Evolutionary conservation across 371 early-diverging fungal genomes (phyloP).

Genomic region (Cokeromyces recurvatus): DNA sequence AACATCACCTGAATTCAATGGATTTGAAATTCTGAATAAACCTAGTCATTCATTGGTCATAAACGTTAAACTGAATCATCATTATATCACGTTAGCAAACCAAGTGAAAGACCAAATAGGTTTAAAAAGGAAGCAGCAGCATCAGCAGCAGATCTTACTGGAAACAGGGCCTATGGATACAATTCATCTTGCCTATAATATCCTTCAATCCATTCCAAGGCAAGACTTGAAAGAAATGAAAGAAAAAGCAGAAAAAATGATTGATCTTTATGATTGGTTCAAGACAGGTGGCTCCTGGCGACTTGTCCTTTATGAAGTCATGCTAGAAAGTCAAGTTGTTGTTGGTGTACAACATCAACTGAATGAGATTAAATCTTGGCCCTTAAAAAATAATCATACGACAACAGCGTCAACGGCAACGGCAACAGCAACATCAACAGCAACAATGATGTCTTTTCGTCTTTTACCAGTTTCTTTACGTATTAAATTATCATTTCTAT

Average conservation of each 20-base stretch:
- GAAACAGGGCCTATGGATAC: conserved; percentile 21
- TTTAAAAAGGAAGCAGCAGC: too few relatives aligned
- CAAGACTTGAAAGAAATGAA: conserved; percentile 18
- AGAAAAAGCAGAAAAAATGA: conserved; percentile 19
- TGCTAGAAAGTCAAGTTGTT: conserved; percentile 27
- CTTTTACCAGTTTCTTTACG: conserved; percentile 23
- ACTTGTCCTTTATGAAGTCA: conserved; percentile 25
- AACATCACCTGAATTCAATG: conserved; percentile 19
- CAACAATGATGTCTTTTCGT: too few relatives aligned
- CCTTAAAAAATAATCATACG: conserved; percentile 7
- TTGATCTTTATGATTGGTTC: conserved; percentile 27
- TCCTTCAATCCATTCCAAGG: conserved; percentile 17
- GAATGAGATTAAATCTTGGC: conserved; percentile 18
- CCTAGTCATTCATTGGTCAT: conserved; percentile 24
- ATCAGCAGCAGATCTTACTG: conserved; percentile 10
- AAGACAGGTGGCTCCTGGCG: conserved; percentile 27
- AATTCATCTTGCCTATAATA: conserved; percentile 27
- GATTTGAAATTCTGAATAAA: conserved; percentile 22
- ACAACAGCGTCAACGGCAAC: too few relatives aligned
- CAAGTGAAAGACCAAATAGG: conserved; percentile 13
- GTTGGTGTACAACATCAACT: conserved; percentile 30
- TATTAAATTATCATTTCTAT: conserved; percentile 16
- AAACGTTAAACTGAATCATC: conserved; percentile 11
- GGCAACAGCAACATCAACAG: too few relatives aligned
- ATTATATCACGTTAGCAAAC: conserved; percentile 12